Evolutionary conservation across 2,329 filamentous ascomycete genomes (phyloP), one percentile per base, ranked within the genome.

Genomic region (Exophiala dermatitidis): DNA sequence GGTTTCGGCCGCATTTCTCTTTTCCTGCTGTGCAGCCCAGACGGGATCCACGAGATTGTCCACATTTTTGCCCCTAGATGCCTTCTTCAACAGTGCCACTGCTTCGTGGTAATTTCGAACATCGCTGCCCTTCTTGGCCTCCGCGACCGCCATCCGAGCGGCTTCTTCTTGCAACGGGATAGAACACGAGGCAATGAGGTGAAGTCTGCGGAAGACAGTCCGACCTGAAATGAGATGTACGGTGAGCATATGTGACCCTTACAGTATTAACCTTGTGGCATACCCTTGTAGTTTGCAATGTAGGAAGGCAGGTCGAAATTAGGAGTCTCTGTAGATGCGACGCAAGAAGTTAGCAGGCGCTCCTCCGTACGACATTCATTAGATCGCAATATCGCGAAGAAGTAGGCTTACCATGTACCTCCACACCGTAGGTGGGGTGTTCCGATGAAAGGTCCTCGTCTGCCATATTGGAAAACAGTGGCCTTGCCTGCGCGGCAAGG

Each of bases 301-400:
- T 96, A 97, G 36, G 86, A 81, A 57, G 96, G 89, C 40, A 98
- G 79, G 64, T 97, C 93, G 62, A 97, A 85, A 67, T 91, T 95
- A 6, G 91, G 90, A 4, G 80, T 71, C 45, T 89, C 88, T 91
- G 41, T 44, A 9, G 41, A 19, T 19, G 19, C 19, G 19, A 19
- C 3, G 29, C 26, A 38, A 37, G 19, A n/a, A 19, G 49, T 56
- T 44, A 52, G 46, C 46, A 26, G 36, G 7, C 8, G 19, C 19
- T 19, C 19, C 19, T 19, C 19, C 2, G 1, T 19, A 19, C 2
- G 19, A 1, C 19, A 19, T 19, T 19, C 19, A 19, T 19, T 19
- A 28, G 10, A 12, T 19, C 4, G 45, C 33, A 1, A 56, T 7
- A 26, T 33, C 5, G 6, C 33, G 29, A 32, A 5, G 34, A 53